phyloP scores from a whole-genome alignment of 306 rosid species.

The Gillenia trifoliata region DNA sequence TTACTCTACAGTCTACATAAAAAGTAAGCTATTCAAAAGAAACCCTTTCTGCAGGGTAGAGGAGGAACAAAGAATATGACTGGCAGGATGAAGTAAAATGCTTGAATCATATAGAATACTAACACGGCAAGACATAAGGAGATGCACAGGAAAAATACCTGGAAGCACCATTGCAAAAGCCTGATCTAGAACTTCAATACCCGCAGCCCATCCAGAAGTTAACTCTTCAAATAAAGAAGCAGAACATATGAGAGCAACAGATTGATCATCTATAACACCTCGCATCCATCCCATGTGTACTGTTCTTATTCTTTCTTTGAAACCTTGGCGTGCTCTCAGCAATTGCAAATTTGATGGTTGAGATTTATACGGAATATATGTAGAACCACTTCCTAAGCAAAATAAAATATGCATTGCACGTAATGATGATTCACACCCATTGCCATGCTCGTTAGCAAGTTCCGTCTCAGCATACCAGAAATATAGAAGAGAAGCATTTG shows the following conservation, averaged over 20 bases:
- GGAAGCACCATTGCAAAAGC: conserved; percentile 94
- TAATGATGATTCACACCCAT: conserved; percentile 34
- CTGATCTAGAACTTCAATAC: conserved; percentile 71
- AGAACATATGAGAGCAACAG: conserved; percentile 71
- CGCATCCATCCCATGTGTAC: conserved; percentile 63
- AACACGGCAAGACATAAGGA: background rate
- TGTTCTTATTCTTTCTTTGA: conserved; percentile 67
- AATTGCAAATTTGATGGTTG: conserved; percentile 71
- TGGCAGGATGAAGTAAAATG: background rate
- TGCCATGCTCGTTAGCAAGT: conserved; percentile 40
- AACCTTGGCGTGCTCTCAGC: conserved; percentile 89
- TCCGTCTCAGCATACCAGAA: conserved; percentile 95
- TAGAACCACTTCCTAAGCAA: conserved; percentile 70
- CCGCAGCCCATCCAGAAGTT: conserved; percentile 65
- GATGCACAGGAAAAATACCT: conserved; percentile 37
- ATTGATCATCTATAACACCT: conserved; percentile 72
- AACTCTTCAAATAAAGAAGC: conserved; percentile 85
- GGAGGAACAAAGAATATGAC: conserved; percentile 2
- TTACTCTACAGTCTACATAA: too few relatives aligned
- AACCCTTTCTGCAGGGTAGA: background rate
- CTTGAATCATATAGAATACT: background rate
- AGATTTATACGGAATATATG: conserved; percentile 62
- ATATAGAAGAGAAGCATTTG: conserved; percentile 66
- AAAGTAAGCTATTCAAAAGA: background rate
- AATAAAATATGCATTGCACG: conserved; percentile 73